Evolutionary conservation across 768 basidiomycete genomes (phyloP).

Genomic region (Lentinula boryana): DNA sequence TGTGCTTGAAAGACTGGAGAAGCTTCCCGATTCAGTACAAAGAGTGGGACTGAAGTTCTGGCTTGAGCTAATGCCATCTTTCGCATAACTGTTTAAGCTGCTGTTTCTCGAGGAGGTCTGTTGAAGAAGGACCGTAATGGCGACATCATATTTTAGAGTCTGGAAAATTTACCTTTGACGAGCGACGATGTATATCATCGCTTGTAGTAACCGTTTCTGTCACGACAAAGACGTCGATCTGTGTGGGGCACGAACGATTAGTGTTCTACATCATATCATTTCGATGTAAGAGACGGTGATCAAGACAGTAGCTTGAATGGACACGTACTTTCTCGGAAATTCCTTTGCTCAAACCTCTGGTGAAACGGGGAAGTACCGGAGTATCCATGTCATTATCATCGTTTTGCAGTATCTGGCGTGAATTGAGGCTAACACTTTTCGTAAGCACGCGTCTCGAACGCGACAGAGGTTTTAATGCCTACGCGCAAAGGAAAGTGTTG

Average conservation of each 20-base stretch:
- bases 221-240: conserved; percentile 23
- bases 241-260: conserved; percentile 12
- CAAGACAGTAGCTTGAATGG: not conserved
- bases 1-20: not conserved
- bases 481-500: conserved; percentile 28
- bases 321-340: conserved; percentile 3
- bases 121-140: not conserved
- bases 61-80: not conserved
- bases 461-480: conserved; percentile 2
- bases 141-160: no score
- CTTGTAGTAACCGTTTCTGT: conserved; percentile 21
- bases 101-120: not conserved
- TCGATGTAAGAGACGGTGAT: not conserved
- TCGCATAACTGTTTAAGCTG: not conserved
- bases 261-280: not conserved
- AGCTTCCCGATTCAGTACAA: not conserved
- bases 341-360: conserved; percentile 5
- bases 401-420: conserved; percentile 22
- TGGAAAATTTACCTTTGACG: not conserved
- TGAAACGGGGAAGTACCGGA: conserved; percentile 10
- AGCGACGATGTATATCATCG: not conserved
- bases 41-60: not conserved
- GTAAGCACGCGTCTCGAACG: not conserved
- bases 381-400: conserved; percentile 11
- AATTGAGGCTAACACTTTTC: conserved; percentile 19